Evolutionary conservation across 2,329 filamentous ascomycete species (phyloP).

Genomic region (Acrocalymma vagum): DNA sequence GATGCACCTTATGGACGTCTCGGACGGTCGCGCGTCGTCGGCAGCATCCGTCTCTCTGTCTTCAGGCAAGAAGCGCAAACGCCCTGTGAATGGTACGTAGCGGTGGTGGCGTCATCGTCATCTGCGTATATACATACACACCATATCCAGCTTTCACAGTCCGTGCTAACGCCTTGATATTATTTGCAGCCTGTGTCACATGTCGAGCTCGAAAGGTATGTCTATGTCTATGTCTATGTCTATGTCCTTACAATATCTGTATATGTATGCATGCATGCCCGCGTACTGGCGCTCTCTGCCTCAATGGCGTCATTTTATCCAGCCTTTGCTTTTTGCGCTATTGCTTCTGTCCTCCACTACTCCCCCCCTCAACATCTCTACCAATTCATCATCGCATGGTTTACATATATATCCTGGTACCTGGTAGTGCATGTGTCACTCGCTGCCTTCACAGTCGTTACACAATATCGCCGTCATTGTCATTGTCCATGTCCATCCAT

Average conservation of each 20-base stretch:
- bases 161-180: conserved; percentile 12
- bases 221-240: too few relatives aligned
- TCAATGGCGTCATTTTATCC: background rate
- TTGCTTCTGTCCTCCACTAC: too few relatives aligned
- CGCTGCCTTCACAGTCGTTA: background rate
- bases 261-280: background rate
- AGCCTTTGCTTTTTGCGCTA: background rate
- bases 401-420: conserved; percentile 10
- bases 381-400: conserved; percentile 1
- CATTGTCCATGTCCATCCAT: background rate
- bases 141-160: background rate
- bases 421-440: background rate
- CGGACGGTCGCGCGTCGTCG: conserved; percentile 5
- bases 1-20: conserved; percentile 12
- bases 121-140: conserved; percentile 1
- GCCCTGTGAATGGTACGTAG: conserved; percentile 33
- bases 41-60: conserved; percentile 4
- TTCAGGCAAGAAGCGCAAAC: conserved; percentile 28
- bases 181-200: conserved; percentile 23
- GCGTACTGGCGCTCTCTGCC: background rate
- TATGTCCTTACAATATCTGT: background rate
- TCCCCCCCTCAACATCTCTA: too few relatives aligned
- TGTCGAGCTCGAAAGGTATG: conserved; percentile 29
- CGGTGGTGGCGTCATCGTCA: background rate
- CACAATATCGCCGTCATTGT: conserved; percentile 9